These are phyloP conservation scores for Blastobotrys elegans DNA, from an alignment of 1,139 yeast genomes.

Conservation along the genomic window DNA sequence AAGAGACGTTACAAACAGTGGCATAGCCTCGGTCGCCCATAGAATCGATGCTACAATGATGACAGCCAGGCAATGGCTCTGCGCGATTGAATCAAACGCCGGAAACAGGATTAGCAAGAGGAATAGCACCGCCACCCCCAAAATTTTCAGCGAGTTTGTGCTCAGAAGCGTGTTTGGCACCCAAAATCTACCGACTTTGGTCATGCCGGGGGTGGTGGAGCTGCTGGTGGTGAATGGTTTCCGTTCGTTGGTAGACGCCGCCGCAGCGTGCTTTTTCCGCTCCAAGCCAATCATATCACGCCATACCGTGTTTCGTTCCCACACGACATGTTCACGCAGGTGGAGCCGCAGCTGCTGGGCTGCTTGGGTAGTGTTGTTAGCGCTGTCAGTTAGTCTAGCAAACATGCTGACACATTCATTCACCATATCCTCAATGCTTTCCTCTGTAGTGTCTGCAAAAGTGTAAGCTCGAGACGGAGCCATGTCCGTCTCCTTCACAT, in stretches of 20 bases:
- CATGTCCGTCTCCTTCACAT: conserved; percentile 41
- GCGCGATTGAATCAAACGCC: conserved; percentile 50
- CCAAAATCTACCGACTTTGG: conserved; percentile 13
- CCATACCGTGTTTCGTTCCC: conserved; percentile 98
- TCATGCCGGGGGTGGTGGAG: background rate
- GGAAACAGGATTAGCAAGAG: conserved; percentile 53
- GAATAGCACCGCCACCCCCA: conserved; percentile 44
- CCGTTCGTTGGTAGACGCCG: background rate
- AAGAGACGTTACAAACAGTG: conserved; percentile 78
- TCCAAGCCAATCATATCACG: conserved; percentile 90
- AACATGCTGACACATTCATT: conserved; percentile 49
- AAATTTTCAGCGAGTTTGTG: conserved; percentile 29
- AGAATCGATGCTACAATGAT: conserved; percentile 71
- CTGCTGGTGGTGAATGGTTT: background rate
- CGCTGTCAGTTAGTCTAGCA: conserved; percentile 39
- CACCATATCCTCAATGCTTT: conserved; percentile 44
- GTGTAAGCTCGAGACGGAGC: conserved; percentile 36
- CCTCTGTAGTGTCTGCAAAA: conserved; percentile 45
- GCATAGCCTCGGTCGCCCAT: conserved; percentile 95
- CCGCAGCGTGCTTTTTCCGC: conserved; percentile 54
- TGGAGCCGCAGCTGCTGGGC: conserved; percentile 67
- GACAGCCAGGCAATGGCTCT: conserved; percentile 78
- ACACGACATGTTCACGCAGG: conserved; percentile 85
- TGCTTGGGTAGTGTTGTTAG: conserved; percentile 49
- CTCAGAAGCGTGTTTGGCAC: conserved; percentile 25